Evolutionary conservation across 306 rosid species (phyloP), one percentile per base, ranked within the genome.

Genomic region (Ormosia emarginata): DNA sequence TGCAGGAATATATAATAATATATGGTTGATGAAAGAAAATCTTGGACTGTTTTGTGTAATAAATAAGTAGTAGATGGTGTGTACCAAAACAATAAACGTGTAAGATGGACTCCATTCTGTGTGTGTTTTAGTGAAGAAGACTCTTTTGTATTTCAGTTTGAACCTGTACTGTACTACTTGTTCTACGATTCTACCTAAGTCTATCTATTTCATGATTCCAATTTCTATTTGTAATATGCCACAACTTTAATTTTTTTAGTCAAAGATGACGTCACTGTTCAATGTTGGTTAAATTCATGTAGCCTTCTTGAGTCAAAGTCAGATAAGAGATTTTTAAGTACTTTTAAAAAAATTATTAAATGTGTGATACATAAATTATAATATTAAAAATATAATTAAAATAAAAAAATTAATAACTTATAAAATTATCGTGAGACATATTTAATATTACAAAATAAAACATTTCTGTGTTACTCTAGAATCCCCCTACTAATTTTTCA

Each of bases 41-140:
- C 4, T 41, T 52, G 5, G 44, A 56, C 10, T 46, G 50, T 57
- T 83, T 2, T 72, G 72, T 86, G 80, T 70, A 67, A 79, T 81
- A 72, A 64, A 40, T 65, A 81, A 55, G 55, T 77, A 71, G 69
- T 37, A 5, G 12, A 3, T 74, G 52, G 58, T 65, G 12, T 43
- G 32, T 64, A 49, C 9, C 47, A 65, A 81, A 34, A 56, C 61
- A 77, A 68, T 52, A 34, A 75, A 34, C 64, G 39, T 61, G 66
- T 70, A 58, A 56, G 77, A 43, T 68, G 17, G 18, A 78, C 52
- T 59, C 17, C 63, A 67, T 78, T 29, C 36, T 4, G 2, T 79
- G 18, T 10, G 41, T 81, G 55, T 81, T 77, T 37, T 62, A 47
- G 71, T 69, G 8, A 82, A 47, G 24, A 56, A 50, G 49, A 68